These are phyloP conservation scores for Lodderomyces parapsilosis DNA, from an alignment of 1,139 yeast genomes.

Conservation along the genomic window DNA sequence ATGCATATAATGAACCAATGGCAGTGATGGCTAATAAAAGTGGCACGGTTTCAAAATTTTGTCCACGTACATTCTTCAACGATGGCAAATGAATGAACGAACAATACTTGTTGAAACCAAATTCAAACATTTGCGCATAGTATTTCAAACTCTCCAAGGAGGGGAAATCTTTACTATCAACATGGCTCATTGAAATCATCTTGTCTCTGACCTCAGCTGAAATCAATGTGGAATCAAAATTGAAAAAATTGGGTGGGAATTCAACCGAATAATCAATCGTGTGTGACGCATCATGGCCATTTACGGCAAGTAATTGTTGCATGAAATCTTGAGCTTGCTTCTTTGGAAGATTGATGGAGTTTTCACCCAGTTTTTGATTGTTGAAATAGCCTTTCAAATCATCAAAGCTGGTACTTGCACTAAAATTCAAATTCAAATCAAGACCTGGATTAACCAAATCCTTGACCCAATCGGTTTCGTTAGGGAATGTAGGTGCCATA, in stretches of 20 bases:
- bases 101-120: slow-evolving; percentile 75
- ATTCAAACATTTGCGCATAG: slow-evolving; percentile 67
- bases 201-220: slow-evolving; percentile 52
- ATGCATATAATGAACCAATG: slow-evolving; percentile 83
- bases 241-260: slow-evolving; percentile 13
- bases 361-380: neutral
- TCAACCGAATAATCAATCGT: slow-evolving; percentile 12
- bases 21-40: slow-evolving; percentile 81
- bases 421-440: slow-evolving; percentile 27
- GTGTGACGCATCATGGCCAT: slow-evolving; percentile 2
- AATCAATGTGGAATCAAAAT: slow-evolving; percentile 26
- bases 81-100: slow-evolving; percentile 82
- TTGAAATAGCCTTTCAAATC: slow-evolving; percentile 14
- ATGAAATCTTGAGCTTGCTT: slow-evolving; percentile 11
- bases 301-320: slow-evolving; percentile 8
- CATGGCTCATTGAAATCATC: slow-evolving; percentile 52
- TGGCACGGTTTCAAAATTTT: slow-evolving; percentile 66
- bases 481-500: neutral
- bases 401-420: slow-evolving; percentile 11
- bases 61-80: slow-evolving; percentile 53
- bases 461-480: slow-evolving; percentile 61
- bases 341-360: slow-evolving; percentile 9
- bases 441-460: slow-evolving; percentile 66
- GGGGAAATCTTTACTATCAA: slow-evolving; percentile 62
- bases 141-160: slow-evolving; percentile 70